phyloP scores from a whole-genome alignment of 2,329 filamentous ascomycete genomes.

The Lachnellula cervina region DNA sequence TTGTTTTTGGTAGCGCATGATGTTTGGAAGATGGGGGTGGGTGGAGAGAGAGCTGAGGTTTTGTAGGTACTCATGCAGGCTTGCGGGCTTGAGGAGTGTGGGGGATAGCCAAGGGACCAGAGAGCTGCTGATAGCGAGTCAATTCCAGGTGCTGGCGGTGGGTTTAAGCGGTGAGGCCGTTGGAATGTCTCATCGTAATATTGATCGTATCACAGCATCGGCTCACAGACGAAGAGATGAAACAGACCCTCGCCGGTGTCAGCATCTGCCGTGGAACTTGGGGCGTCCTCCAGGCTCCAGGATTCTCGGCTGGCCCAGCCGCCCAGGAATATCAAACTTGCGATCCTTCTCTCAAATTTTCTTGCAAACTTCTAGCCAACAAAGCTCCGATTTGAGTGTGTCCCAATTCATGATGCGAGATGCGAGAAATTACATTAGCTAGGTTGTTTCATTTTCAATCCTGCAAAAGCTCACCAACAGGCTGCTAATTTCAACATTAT shows the following conservation, averaged over 20 bases:
- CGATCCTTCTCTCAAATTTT: background rate
- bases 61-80: too few species aligned
- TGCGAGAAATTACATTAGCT: background rate
- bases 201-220: background rate
- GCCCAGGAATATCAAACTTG: background rate
- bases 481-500: too few species aligned
- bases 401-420: too few species aligned
- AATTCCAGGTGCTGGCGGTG: too few species aligned
- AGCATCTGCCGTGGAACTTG: background rate
- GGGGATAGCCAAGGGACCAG: background rate
- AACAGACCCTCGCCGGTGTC: background rate
- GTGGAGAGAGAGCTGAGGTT: background rate
- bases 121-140: background rate
- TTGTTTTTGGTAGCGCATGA: background rate
- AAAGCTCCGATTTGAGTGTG: background rate
- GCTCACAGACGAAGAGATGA: background rate
- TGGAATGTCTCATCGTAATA: background rate
- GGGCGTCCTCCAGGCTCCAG: background rate
- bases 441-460: background rate
- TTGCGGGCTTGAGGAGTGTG: background rate
- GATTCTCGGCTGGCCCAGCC: background rate
- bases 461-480: too few species aligned
- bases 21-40: background rate
- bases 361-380: too few species aligned
- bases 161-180: background rate